phyloP scores from a whole-genome alignment of 2,329 filamentous ascomycete species.

The Podosphaera fusca region DNA sequence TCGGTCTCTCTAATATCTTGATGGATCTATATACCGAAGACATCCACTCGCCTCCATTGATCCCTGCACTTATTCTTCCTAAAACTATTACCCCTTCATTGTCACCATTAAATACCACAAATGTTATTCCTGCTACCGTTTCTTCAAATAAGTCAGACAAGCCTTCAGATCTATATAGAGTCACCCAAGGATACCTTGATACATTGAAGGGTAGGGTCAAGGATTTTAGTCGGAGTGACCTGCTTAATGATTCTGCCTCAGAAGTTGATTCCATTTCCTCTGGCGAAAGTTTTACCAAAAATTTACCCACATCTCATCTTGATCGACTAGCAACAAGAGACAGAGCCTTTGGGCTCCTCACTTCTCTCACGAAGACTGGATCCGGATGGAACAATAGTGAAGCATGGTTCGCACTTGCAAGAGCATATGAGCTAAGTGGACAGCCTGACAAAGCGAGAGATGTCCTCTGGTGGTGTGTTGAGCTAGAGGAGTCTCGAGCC shows the following conservation, averaged over 20 bases:
- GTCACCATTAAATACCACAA: slow-evolving; percentile 8
- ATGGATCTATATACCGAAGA: slow-evolving; percentile 62
- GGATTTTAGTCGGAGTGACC: not conserved
- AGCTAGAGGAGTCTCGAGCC: slow-evolving; percentile 67
- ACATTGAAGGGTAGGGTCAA: not conserved
- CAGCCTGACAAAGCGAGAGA: slow-evolving; percentile 76
- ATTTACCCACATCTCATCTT: slow-evolving; percentile 10
- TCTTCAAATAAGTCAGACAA: slow-evolving; percentile 2
- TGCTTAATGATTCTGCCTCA: slow-evolving; percentile 8
- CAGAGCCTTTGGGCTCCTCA: slow-evolving; percentile 64
- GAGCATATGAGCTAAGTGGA: slow-evolving; percentile 70
- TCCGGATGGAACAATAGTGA: slow-evolving; percentile 78
- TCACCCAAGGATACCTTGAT: not conserved
- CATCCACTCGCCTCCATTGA: slow-evolving; percentile 32
- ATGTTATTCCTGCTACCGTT: slow-evolving; percentile 3
- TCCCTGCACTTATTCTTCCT: slow-evolving; percentile 15
- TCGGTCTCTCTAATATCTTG: slow-evolving; percentile 65
- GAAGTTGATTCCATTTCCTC: slow-evolving; percentile 3
- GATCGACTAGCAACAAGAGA: slow-evolving; percentile 79
- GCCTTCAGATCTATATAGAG: not conserved
- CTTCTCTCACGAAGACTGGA: slow-evolving; percentile 63
- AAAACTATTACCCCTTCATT: slow-evolving; percentile 9
- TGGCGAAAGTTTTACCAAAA: slow-evolving; percentile 6
- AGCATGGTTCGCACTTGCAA: slow-evolving; percentile 74
- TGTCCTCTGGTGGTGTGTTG: slow-evolving; percentile 92